phyloP scores from a whole-genome alignment of 2,329 filamentous ascomycete species.

The Fusarium kyushuense region DNA sequence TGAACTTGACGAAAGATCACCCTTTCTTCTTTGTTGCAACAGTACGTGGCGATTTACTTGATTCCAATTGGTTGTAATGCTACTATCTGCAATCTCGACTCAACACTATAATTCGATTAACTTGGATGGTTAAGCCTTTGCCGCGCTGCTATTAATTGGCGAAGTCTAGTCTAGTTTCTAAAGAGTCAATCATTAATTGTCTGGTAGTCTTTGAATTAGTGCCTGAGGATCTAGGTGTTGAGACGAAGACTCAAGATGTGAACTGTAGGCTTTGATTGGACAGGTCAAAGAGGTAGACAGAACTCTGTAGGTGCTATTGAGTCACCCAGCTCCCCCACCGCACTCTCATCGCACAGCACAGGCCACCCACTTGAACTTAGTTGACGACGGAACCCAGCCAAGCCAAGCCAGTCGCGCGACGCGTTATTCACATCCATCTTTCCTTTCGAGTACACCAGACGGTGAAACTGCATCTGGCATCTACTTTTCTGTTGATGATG shows the following conservation, averaged over 20 bases:
- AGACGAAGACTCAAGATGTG: not conserved
- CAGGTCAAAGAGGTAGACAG: not conserved
- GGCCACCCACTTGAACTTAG: conserved; percentile 8
- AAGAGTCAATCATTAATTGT: not conserved
- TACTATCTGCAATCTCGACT: not conserved
- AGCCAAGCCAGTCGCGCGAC: conserved; percentile 43
- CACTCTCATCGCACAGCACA: conserved; percentile 19
- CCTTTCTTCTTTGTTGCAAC: not conserved
- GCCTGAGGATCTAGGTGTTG: conserved; percentile 5
- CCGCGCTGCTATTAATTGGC: not conserved
- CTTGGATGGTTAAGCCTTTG: not conserved
- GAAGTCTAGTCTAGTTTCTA: not conserved
- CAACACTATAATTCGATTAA: not conserved
- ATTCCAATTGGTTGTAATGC: conserved; percentile 12
- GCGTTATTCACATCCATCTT: conserved; percentile 41
- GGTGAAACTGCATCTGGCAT: conserved; percentile 7
- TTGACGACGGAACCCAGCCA: conserved; percentile 5
- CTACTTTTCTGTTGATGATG: conserved; percentile 25
- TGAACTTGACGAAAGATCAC: conserved; percentile 3
- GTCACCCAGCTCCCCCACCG: not conserved
- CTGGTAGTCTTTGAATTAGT: not conserved
- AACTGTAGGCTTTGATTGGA: conserved; percentile 9
- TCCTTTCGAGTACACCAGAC: conserved; percentile 34
- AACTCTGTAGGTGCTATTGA: not conserved
- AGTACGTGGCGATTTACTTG: conserved; percentile 11